Evolutionary conservation across 305 asterid species (phyloP).

Genomic region (Fraxinus nigra): DNA sequence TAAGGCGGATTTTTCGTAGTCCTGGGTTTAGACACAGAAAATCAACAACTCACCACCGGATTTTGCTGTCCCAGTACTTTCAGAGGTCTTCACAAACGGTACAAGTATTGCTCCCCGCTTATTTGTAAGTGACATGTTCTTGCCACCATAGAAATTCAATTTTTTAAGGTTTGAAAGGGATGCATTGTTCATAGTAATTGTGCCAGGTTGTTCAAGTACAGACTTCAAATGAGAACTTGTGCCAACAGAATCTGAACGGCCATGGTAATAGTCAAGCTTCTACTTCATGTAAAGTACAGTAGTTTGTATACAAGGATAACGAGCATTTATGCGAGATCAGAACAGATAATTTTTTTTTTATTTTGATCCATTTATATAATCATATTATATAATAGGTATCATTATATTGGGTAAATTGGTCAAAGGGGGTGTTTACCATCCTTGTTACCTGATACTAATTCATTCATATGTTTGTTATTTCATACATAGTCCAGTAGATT

Average conservation of each 20-base stretch:
- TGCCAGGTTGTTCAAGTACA: slow-evolving; percentile 47
- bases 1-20: not conserved
- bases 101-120: slow-evolving; percentile 41
- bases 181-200: slow-evolving; percentile 33
- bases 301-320: slow-evolving; percentile 2
- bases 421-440: slow-evolving; percentile 6
- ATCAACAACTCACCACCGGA: slow-evolving; percentile 45
- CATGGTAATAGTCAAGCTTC: slow-evolving; percentile 19
- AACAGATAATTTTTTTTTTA: not conserved
- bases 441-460: slow-evolving; percentile 1
- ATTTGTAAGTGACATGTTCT: slow-evolving; percentile 36
- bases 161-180: slow-evolving; percentile 33
- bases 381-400: not conserved
- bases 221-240: slow-evolving; percentile 45
- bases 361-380: slow-evolving; percentile 9
- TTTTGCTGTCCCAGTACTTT: slow-evolving; percentile 44
- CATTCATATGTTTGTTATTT: not conserved
- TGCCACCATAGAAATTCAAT: slow-evolving; percentile 37
- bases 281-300: slow-evolving; percentile 18
- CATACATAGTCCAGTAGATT: not conserved
- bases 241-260: slow-evolving; percentile 41
- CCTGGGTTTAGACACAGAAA: not conserved
- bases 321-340: slow-evolving; percentile 8
- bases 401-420: slow-evolving; percentile 1
- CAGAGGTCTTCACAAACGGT: slow-evolving; percentile 62